Evolutionary conservation across 495 filamentous ascomycete genomes (phyloP), one percentile per base, ranked within the genome.

Genomic region (Aspergillus nanangensis): DNA sequence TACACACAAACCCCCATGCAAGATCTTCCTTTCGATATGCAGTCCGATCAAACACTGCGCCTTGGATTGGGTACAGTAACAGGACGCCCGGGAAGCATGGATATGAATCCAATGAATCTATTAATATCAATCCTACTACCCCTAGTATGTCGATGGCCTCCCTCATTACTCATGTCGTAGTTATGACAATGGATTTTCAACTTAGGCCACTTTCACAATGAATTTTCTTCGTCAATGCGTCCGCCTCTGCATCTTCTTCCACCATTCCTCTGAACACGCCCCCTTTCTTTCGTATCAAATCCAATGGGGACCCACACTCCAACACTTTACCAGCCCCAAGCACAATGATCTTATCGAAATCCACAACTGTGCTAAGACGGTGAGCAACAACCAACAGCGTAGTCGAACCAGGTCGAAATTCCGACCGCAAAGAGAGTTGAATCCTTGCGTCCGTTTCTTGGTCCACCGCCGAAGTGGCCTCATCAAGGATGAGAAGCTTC

Each of bases 301-400:
- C 77, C 41, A 60, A 59, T 18, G 86, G 87, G 5, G 66, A 67
- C 2, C 81, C 87, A 57, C 74, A 82, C 60, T 90, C 87, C 4
- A 76, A 77, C 3, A 84, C 79, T 27, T 56, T 57, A 2, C 87
- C 87, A 25, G 81, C 80, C 18, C 78, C 80, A 50, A 91, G 66
- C n/a, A 90, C 86, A 38, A 88, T 63, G 36, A 92, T 84, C 40
- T 75, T 70, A 58, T 90, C 87, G 36, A 88, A 89, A 56, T 88
- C 84, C 4, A 79, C 81, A 52, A 90, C 84, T 0, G 87, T 90
- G 51, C 77, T 81, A 33, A 92, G 57, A 7, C 87, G 74, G 59
- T 92, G 87, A 7, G 87, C 87, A 46, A 92, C 87, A 0, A 89
- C 86, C 22, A 89, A 48, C 8, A 90, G 60, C 3, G 87, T 88